Conservation (phyloP, 352 stramenopile genomes). For the Phytophthora hybrid region DNA sequence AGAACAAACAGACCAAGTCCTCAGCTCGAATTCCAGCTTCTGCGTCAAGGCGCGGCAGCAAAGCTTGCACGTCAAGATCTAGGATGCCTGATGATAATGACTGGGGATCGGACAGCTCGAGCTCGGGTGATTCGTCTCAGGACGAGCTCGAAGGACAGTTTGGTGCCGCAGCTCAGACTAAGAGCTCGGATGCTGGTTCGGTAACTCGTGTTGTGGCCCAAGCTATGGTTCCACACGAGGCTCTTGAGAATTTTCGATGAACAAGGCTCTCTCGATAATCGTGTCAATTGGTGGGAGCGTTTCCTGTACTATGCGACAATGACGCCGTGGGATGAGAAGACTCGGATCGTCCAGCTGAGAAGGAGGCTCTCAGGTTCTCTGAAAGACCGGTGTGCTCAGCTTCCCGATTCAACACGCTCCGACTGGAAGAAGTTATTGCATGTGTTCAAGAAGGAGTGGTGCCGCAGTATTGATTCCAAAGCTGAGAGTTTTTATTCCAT, state of each 20-base stretch:
- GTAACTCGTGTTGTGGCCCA: background rate
- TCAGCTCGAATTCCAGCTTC: too few species aligned
- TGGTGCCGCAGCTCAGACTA: background rate
- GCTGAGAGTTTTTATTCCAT: background rate
- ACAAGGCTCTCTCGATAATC: background rate
- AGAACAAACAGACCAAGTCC: too few species aligned
- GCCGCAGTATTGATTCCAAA: background rate
- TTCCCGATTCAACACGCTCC: background rate
- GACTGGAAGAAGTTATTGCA: background rate
- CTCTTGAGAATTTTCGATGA: background rate
- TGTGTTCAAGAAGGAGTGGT: background rate
- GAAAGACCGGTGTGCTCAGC: background rate
- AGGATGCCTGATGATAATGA: too few species aligned
- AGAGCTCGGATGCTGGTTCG: background rate
- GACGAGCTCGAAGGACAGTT: background rate
- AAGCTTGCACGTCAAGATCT: too few species aligned
- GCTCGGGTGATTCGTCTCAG: background rate
- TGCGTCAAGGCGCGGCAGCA: too few species aligned
- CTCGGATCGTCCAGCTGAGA: background rate
- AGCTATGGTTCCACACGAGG: background rate
- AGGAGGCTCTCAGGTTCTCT: background rate
- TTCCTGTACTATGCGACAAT: slow-evolving; percentile 11
- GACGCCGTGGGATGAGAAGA: slow-evolving; percentile 1
- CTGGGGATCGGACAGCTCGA: background rate
- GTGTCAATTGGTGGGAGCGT: slow-evolving; percentile 7